Conservation (phyloP, 768 basidiomycete genomes). For the Fomitopsis serialis region DNA sequence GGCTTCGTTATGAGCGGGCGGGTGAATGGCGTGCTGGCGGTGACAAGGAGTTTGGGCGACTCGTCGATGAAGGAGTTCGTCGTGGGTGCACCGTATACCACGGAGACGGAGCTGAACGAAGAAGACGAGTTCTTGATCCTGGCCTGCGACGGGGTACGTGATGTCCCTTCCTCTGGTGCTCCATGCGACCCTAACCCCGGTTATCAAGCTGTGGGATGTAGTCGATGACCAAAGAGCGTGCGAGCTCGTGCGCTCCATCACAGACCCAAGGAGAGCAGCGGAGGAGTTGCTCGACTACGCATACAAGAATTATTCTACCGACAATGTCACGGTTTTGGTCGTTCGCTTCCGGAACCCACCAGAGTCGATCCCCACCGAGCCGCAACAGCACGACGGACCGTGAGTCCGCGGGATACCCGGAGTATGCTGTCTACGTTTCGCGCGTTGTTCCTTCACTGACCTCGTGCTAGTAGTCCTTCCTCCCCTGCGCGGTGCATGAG, state of each 20-base stretch:
- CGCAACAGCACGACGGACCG: neutral
- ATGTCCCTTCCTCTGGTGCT: neutral
- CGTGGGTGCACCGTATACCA: constrained; percentile 95
- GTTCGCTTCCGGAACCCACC: constrained; percentile 65
- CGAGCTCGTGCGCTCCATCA: constrained; percentile 67
- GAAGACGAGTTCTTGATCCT: constrained; percentile 94
- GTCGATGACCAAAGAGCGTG: constrained; percentile 87
- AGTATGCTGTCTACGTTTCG: too few species aligned
- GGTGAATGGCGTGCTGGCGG: constrained; percentile 95
- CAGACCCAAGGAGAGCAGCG: constrained; percentile 82
- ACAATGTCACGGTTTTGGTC: constrained; percentile 91
- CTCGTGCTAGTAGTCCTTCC: too few species aligned
- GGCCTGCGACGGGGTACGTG: constrained; percentile 93
- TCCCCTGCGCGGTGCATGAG: too few species aligned
- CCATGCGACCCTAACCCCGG: neutral
- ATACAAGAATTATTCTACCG: constrained; percentile 81
- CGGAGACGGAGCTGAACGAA: constrained; percentile 88
- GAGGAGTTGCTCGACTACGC: constrained; percentile 76
- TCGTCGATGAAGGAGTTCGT: constrained; percentile 99
- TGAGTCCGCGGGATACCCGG: too few species aligned
- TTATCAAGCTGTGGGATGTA: constrained; percentile 89
- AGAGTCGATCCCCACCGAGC: neutral
- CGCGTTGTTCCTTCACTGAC: too few species aligned
- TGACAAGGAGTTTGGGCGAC: constrained; percentile 93
- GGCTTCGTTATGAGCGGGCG: constrained; percentile 99